phyloP scores from a whole-genome alignment of 257 asterid species.

The Leonotis leonurus region DNA sequence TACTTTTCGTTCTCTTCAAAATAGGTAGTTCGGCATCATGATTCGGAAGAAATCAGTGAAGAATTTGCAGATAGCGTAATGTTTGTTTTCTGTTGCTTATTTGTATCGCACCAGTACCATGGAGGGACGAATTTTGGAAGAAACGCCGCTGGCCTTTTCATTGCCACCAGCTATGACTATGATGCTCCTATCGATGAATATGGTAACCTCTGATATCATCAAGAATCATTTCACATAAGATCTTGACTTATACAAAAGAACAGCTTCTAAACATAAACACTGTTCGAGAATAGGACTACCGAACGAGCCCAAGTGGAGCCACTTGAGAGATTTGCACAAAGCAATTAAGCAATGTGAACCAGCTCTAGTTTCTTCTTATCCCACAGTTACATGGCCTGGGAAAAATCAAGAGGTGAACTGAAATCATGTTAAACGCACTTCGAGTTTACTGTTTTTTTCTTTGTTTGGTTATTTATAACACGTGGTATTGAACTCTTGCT shows the following conservation, averaged over 20 bases:
- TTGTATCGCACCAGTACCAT: slow-evolving; percentile 53
- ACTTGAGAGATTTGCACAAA: slow-evolving; percentile 70
- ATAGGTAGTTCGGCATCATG: neutral
- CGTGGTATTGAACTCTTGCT: neutral
- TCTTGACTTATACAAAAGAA: neutral
- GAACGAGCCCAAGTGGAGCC: slow-evolving; percentile 79
- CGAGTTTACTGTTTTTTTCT: neutral
- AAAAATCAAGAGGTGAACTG: slow-evolving; percentile 74
- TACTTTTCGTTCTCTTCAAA: neutral
- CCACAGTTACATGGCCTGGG: slow-evolving; percentile 68
- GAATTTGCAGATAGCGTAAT: neutral
- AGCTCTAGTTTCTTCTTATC: slow-evolving; percentile 81
- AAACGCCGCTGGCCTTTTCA: slow-evolving; percentile 68
- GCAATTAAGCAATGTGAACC: slow-evolving; percentile 85
- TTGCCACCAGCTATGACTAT: slow-evolving; percentile 83
- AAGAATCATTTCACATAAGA: neutral
- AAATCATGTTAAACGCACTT: neutral
- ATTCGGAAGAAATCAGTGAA: neutral
- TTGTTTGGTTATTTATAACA: neutral
- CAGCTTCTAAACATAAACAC: neutral
- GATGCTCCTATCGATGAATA: slow-evolving; percentile 94
- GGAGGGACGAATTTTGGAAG: slow-evolving; percentile 93
- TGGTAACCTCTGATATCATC: slow-evolving; percentile 32
- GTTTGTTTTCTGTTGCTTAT: neutral
- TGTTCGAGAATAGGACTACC: slow-evolving; percentile 40